Evolutionary conservation across 768 basidiomycete species (phyloP).

Genomic region (Phylloporus sp.): DNA sequence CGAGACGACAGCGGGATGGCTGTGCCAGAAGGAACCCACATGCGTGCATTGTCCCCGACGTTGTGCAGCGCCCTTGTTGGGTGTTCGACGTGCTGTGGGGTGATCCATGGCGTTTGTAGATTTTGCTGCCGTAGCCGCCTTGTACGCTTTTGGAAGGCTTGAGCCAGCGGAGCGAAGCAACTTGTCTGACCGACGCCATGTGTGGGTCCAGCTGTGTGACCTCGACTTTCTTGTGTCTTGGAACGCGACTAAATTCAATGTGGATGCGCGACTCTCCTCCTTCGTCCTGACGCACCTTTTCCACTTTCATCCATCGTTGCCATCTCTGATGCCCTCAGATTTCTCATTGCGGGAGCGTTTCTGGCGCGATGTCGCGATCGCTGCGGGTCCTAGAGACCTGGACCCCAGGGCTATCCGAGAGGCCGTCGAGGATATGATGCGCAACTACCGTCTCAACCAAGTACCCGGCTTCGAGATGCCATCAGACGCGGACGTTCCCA

Average conservation of each 20-base stretch:
- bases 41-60: neutral
- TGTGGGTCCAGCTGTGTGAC: constrained; percentile 22
- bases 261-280: neutral
- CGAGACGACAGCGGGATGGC: neutral
- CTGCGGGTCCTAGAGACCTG: constrained; percentile 1
- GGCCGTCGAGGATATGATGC: constrained; percentile 22
- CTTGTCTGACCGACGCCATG: constrained; percentile 3
- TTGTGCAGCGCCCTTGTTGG: neutral
- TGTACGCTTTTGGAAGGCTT: constrained; percentile 20
- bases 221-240: constrained; percentile 6
- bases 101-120: constrained; percentile 5
- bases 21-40: neutral
- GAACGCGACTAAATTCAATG: constrained; percentile 6
- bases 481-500: neutral
- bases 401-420: constrained; percentile 16
- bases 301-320: constrained; percentile 4
- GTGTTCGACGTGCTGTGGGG: neutral
- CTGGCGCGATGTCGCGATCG: constrained; percentile 22
- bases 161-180: constrained; percentile 5
- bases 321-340: constrained; percentile 11
- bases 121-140: neutral
- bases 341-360: constrained; percentile 19
- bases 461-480: constrained; percentile 14
- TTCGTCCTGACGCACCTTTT: neutral
- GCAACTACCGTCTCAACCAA: constrained; percentile 19